phyloP scores from a whole-genome alignment of 352 stramenopile species.

The Phytophthora boehmeriae region DNA sequence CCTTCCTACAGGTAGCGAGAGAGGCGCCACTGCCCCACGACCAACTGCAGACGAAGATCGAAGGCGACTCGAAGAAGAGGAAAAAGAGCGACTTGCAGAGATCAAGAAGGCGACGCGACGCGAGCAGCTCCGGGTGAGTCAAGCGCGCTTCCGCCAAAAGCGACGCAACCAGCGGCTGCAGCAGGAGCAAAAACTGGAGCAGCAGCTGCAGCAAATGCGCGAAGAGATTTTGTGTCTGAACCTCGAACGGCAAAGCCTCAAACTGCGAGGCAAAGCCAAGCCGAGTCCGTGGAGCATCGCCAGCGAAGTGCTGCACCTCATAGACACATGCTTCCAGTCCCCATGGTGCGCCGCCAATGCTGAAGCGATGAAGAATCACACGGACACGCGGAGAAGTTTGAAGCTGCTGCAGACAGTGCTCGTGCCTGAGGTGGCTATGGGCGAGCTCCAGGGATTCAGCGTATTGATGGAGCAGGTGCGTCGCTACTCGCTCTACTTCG shows the following conservation, averaged over 20 bases:
- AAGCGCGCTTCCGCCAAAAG: slow-evolving; percentile 18
- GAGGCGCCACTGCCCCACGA: neutral
- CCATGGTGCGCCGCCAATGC: neutral
- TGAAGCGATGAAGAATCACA: neutral
- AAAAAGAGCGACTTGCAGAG: neutral
- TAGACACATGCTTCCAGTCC: neutral
- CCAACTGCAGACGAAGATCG: no score
- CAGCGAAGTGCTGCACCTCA: slow-evolving; percentile 1
- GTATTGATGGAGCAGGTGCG: neutral
- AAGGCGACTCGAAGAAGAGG: neutral
- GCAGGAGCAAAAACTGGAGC: slow-evolving; percentile 3
- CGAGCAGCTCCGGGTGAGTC: slow-evolving; percentile 13
- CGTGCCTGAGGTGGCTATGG: slow-evolving; percentile 4
- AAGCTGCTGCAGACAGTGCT: neutral
- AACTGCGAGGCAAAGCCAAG: neutral
- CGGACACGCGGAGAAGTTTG: neutral
- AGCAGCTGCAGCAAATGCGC: neutral
- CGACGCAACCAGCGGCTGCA: neutral
- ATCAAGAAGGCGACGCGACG: slow-evolving; percentile 6
- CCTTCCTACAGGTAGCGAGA: neutral
- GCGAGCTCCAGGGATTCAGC: neutral
- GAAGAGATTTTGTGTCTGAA: slow-evolving; percentile 9
- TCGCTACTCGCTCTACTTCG: slow-evolving; percentile 7
- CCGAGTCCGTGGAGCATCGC: slow-evolving; percentile 7
- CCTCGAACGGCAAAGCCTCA: neutral